Conservation (phyloP, 2,329 filamentous ascomycete species). For the Microcera coccophila region DNA sequence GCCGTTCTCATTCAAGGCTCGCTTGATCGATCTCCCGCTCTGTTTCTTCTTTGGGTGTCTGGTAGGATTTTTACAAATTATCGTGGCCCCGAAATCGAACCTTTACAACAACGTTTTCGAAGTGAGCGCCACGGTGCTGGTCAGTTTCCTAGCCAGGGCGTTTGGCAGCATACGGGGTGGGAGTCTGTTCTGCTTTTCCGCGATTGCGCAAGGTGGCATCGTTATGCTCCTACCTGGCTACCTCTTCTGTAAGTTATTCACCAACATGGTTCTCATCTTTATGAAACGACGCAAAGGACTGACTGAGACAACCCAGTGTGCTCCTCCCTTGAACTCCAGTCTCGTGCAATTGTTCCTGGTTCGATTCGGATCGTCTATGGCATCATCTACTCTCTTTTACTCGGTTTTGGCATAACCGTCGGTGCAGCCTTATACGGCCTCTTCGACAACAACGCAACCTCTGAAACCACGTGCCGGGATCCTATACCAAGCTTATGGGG, state of each 20-base stretch:
- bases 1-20: conserved; percentile 70
- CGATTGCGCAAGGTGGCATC: conserved; percentile 61
- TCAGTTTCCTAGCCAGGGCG: conserved; percentile 58
- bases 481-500: conserved; percentile 44
- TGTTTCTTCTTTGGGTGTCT: conserved; percentile 67
- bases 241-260: conserved; percentile 46
- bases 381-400: conserved; percentile 68
- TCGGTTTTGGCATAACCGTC: conserved; percentile 69
- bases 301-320: conserved; percentile 29
- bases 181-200: conserved; percentile 61
- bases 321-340: conserved; percentile 61
- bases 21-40: conserved; percentile 68
- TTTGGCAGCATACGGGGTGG: conserved; percentile 56
- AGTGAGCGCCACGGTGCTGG: conserved; percentile 57
- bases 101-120: conserved; percentile 66
- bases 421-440: conserved; percentile 61
- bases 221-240: conserved; percentile 64
- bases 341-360: conserved; percentile 64
- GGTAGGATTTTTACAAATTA: conserved; percentile 65
- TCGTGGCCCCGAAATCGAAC: conserved; percentile 64
- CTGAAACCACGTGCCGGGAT: conserved; percentile 38
- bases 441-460: conserved; percentile 52
- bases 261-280: not conserved
- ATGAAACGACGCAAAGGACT: not conserved
- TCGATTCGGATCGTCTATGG: conserved; percentile 72